phyloP scores from a whole-genome alignment of 768 basidiomycete genomes.

The Lactarius hengduanensis region DNA sequence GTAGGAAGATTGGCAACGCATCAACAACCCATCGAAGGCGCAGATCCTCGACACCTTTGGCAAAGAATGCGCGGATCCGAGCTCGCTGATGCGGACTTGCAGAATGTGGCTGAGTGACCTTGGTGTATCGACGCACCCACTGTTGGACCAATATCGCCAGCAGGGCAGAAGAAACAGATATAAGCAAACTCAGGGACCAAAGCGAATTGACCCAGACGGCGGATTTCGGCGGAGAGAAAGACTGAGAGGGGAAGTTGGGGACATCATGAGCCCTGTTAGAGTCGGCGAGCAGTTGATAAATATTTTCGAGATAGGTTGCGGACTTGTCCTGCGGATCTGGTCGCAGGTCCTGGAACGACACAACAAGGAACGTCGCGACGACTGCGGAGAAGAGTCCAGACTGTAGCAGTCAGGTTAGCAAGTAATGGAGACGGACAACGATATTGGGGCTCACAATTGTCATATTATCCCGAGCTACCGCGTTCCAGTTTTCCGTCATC shows the following conservation, averaged over 20 bases:
- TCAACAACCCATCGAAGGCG: neutral
- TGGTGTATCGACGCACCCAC: neutral
- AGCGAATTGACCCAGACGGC: neutral
- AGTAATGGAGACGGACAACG: no score
- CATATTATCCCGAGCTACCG: no score
- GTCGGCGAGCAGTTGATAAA: neutral
- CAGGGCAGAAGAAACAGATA: neutral
- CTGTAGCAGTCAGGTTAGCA: neutral
- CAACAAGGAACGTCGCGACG: neutral
- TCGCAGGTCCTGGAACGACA: neutral
- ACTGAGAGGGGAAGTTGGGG: neutral
- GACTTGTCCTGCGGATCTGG: neutral
- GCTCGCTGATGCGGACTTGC: neutral
- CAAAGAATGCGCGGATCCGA: neutral
- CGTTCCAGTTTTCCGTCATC: no score
- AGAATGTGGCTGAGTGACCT: neutral
- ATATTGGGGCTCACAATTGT: no score
- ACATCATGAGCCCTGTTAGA: neutral
- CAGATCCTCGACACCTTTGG: constrained; percentile 5
- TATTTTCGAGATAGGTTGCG: neutral
- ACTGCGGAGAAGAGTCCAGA: neutral
- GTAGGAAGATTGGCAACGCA: constrained; percentile 11
- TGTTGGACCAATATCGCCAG: neutral
- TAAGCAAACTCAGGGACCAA: neutral
- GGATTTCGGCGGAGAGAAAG: neutral